Evolutionary conservation across 2,329 filamentous ascomycete species (phyloP).

Genomic region (Remersonia thermophila): DNA sequence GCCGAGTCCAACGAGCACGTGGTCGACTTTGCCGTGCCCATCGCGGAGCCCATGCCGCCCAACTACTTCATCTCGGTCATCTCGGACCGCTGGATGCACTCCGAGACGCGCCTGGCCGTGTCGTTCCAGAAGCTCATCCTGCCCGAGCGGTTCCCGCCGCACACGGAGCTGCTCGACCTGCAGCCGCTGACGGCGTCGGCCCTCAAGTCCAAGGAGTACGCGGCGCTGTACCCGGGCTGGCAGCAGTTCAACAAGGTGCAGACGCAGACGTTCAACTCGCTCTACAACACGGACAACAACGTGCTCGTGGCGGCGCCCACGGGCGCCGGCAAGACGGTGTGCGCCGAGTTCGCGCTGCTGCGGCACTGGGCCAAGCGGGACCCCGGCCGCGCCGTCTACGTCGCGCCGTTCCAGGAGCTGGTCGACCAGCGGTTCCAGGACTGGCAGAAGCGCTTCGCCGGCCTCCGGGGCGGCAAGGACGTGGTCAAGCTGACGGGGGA

Average conservation of each 20-base stretch:
- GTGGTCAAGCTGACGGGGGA: constrained; percentile 92
- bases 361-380: constrained; percentile 69
- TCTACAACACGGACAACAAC: constrained; percentile 85
- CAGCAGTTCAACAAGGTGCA: constrained; percentile 93
- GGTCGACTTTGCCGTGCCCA: constrained; percentile 91
- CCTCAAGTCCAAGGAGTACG: constrained; percentile 73
- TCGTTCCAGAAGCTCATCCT: constrained; percentile 92
- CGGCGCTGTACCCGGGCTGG: constrained; percentile 71
- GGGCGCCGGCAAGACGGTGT: constrained; percentile 92
- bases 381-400: constrained; percentile 74
- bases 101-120: constrained; percentile 83
- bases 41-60: constrained; percentile 94
- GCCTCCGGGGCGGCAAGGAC: constrained; percentile 69
- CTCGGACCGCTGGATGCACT: constrained; percentile 97
- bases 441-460: constrained; percentile 67
- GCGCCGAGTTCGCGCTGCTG: constrained; percentile 85
- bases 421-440: constrained; percentile 71
- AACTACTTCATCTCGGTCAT: constrained; percentile 96
- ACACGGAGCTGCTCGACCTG: constrained; percentile 82
- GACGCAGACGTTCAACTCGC: constrained; percentile 89
- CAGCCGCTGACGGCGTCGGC: constrained; percentile 84
- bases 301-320: constrained; percentile 88
- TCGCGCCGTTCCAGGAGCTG: constrained; percentile 89
- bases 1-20: constrained; percentile 85
- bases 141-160: constrained; percentile 88